Conservation (phyloP, 2,329 filamentous ascomycete species). For the Fusarium buxicola region DNA sequence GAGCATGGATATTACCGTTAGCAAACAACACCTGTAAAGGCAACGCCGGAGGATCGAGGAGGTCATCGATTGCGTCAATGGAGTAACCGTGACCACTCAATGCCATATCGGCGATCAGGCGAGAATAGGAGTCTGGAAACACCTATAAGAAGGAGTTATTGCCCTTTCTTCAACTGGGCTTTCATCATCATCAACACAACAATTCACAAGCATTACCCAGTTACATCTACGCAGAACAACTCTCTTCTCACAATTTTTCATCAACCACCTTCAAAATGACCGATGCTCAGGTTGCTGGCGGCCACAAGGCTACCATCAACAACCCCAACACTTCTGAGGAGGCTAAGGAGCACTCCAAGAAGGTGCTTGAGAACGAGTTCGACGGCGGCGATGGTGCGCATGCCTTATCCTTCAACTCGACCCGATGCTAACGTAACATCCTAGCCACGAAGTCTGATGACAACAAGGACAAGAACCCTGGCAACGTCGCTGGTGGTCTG, state of each 20-base stretch:
- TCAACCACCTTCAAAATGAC: slow-evolving; percentile 55
- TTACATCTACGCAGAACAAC: slow-evolving; percentile 1
- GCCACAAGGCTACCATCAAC: slow-evolving; percentile 69
- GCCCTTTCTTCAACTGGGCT: background rate
- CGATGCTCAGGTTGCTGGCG: slow-evolving; percentile 64
- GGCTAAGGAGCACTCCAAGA: slow-evolving; percentile 65
- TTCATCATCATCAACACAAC: slow-evolving; percentile 9
- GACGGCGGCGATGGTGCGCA: slow-evolving; percentile 54
- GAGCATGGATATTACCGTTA: slow-evolving; percentile 7
- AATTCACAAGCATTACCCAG: background rate
- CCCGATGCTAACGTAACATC: background rate
- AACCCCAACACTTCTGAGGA: slow-evolving; percentile 68
- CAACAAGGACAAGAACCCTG: slow-evolving; percentile 61
- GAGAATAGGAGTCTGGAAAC: background rate
- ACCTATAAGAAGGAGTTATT: slow-evolving; percentile 32
- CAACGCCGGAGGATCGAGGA: background rate
- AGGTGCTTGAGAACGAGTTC: slow-evolving; percentile 64
- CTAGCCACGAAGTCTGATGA: slow-evolving; percentile 50
- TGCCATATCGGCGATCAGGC: slow-evolving; percentile 8
- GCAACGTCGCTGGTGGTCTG: slow-evolving; percentile 63
- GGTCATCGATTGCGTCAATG: slow-evolving; percentile 40
- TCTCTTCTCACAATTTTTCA: background rate
- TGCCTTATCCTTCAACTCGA: background rate
- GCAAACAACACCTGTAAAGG: background rate
- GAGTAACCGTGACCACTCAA: background rate